Conservation (phyloP, 768 basidiomycete species). For the Suillus spraguei region DNA sequence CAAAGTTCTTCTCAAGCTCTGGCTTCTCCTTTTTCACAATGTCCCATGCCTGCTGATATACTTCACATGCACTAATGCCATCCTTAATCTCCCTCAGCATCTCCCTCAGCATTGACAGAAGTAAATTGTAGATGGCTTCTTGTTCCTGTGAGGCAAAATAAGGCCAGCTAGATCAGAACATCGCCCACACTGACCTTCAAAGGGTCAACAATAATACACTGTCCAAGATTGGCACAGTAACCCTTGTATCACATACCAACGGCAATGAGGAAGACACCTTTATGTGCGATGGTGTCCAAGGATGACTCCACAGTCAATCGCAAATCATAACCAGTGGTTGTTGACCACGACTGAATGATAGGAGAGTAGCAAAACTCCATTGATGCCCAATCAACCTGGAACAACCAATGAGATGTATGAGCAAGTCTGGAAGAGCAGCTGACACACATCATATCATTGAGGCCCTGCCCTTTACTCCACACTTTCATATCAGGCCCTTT, state of each 20-base stretch:
- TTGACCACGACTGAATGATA: conserved; percentile 92
- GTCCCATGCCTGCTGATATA: conserved; percentile 75
- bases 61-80: conserved; percentile 72
- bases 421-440: not conserved
- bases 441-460: conserved; percentile 76
- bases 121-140: conserved; percentile 82
- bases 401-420: conserved; percentile 12
- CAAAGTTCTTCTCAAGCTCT: conserved; percentile 80
- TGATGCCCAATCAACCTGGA: conserved; percentile 83
- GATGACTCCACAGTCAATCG: conserved; percentile 86
- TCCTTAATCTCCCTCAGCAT: conserved; percentile 78
- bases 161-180: not conserved
- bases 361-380: conserved; percentile 95
- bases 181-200: conserved; percentile 57
- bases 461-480: conserved; percentile 78
- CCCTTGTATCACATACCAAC: conserved; percentile 91
- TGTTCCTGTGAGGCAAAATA: conserved; percentile 66
- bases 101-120: conserved; percentile 80
- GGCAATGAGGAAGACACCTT: conserved; percentile 85
- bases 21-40: conserved; percentile 79
- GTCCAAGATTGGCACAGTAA: conserved; percentile 90
- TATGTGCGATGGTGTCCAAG: conserved; percentile 77
- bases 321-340: conserved; percentile 83
- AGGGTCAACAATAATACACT: conserved; percentile 96
- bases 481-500: conserved; percentile 92